Percentiles rank a stretch among this genome's conserved stretches.
Evolutionary conservation across 257 asterid genomes (phyloP).

Genomic region (Lantana camara): DNA sequence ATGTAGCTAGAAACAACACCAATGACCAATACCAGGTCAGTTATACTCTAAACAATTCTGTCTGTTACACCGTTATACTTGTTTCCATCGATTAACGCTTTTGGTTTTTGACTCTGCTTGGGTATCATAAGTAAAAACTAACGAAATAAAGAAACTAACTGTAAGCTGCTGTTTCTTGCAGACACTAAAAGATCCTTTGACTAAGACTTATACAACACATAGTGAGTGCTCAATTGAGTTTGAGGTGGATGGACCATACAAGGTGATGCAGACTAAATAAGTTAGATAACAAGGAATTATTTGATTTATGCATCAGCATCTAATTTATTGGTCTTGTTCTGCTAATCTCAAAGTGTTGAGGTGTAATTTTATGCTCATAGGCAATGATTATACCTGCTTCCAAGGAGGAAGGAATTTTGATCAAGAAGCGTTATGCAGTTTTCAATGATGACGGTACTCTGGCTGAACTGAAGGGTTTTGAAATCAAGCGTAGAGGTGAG

Average conservation of each 20-base stretch:
- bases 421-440: conserved; percentile 98
- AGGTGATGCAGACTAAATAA: conserved; percentile 58
- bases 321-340: conserved; percentile 31
- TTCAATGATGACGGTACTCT: conserved; percentile 97
- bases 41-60: conserved; percentile 20
- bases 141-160: conserved; percentile 24
- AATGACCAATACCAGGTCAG: conserved; percentile 97
- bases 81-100: conserved; percentile 17
- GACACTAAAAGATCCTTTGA: conserved; percentile 78
- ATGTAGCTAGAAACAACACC: conserved; percentile 94
- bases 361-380: conserved; percentile 38
- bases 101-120: conserved; percentile 28
- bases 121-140: conserved; percentile 18
- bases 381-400: conserved; percentile 99
- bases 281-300: conserved; percentile 26
- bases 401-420: conserved; percentile 98
- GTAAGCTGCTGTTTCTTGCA: conserved; percentile 46
- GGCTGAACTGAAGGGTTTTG: conserved; percentile 98
- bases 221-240: conserved; percentile 98
- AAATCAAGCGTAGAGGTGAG: conserved; percentile 99
- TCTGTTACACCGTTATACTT: conserved; percentile 14
- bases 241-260: conserved; percentile 99
- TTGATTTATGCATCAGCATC: conserved; percentile 23
- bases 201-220: conserved; percentile 75
- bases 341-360: conserved; percentile 21